Percentiles rank a stretch among this genome's conserved stretches.
Evolutionary conservation across 2,329 filamentous ascomycete genomes (phyloP).

Genomic region (Beauveria medogensis): DNA sequence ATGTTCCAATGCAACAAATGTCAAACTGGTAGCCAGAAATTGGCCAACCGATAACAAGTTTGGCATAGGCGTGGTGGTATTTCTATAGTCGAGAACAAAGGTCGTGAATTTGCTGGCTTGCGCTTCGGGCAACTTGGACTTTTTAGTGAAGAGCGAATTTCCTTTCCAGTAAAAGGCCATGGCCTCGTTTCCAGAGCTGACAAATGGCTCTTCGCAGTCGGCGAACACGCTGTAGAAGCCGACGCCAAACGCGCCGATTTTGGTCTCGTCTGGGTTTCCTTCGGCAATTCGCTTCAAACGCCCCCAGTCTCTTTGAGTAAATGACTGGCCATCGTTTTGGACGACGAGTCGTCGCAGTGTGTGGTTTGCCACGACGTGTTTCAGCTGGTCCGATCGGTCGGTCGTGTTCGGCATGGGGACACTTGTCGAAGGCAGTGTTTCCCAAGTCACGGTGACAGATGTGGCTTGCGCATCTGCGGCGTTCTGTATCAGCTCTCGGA

Average conservation of each 20-base stretch:
- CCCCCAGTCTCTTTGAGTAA: slow-evolving; percentile 85
- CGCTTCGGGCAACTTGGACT: slow-evolving; percentile 62
- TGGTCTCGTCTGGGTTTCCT: slow-evolving; percentile 96
- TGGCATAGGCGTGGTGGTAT: slow-evolving; percentile 76
- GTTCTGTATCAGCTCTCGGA: slow-evolving; percentile 94
- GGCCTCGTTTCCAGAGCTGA: slow-evolving; percentile 82
- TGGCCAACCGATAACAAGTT: slow-evolving; percentile 80
- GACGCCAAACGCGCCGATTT: slow-evolving; percentile 97
- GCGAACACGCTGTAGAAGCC: slow-evolving; percentile 98
- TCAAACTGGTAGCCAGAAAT: slow-evolving; percentile 89
- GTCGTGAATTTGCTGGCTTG: slow-evolving; percentile 66
- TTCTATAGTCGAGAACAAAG: slow-evolving; percentile 94
- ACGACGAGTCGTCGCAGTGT: slow-evolving; percentile 83
- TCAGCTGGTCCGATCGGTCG: slow-evolving; percentile 63
- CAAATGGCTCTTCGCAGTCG: slow-evolving; percentile 95
- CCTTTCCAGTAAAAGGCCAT: slow-evolving; percentile 99
- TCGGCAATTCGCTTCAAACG: slow-evolving; percentile 96
- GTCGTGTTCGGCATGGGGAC: slow-evolving; percentile 61
- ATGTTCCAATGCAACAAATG: slow-evolving; percentile 80
- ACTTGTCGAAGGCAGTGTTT: slow-evolving; percentile 75
- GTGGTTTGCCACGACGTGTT: slow-evolving; percentile 77
- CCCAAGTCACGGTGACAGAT: slow-evolving; percentile 83
- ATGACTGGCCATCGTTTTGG: slow-evolving; percentile 83
- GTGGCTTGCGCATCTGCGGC: slow-evolving; percentile 93
- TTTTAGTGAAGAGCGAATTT: slow-evolving; percentile 91